Evolutionary conservation across 805 yeast genomes (phyloP).

Genomic region (Ogataea minuta): DNA sequence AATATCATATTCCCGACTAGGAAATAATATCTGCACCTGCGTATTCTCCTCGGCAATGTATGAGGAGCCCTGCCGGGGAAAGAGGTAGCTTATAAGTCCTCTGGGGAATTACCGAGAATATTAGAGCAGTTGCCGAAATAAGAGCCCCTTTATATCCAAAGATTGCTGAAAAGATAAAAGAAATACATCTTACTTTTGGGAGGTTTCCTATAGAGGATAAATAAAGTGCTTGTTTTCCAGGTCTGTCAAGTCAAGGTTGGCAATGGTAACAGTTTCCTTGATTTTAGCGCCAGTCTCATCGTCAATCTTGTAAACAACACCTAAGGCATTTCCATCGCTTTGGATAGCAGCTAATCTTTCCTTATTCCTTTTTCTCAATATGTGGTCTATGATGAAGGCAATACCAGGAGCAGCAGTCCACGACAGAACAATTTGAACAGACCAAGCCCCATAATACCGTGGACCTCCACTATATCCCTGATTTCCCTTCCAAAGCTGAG

Average conservation of each 20-base stretch:
- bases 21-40: too few relatives aligned
- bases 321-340: conserved; percentile 27
- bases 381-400: conserved; percentile 41
- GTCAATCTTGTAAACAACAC: conserved; percentile 9
- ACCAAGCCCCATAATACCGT: conserved; percentile 49
- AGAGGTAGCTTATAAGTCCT: too few relatives aligned
- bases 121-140: too few relatives aligned
- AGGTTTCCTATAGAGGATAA: conserved; percentile 43
- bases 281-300: conserved; percentile 8
- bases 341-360: conserved; percentile 12
- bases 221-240: conserved; percentile 50
- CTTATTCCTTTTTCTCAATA: conserved; percentile 49
- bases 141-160: too few relatives aligned
- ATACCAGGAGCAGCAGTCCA: conserved; percentile 46
- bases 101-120: too few relatives aligned
- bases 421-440: conserved; percentile 52
- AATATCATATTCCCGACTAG: too few relatives aligned
- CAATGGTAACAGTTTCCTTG: conserved; percentile 38
- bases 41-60: too few relatives aligned
- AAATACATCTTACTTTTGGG: too few relatives aligned
- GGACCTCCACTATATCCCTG: conserved; percentile 39
- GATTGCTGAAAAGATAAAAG: too few relatives aligned
- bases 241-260: conserved; percentile 54
- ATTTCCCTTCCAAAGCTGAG: conserved; percentile 52
- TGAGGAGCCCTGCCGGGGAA: too few relatives aligned